phyloP scores from a whole-genome alignment of 208 protist species.

The Trypanosomatidae sp. region DNA sequence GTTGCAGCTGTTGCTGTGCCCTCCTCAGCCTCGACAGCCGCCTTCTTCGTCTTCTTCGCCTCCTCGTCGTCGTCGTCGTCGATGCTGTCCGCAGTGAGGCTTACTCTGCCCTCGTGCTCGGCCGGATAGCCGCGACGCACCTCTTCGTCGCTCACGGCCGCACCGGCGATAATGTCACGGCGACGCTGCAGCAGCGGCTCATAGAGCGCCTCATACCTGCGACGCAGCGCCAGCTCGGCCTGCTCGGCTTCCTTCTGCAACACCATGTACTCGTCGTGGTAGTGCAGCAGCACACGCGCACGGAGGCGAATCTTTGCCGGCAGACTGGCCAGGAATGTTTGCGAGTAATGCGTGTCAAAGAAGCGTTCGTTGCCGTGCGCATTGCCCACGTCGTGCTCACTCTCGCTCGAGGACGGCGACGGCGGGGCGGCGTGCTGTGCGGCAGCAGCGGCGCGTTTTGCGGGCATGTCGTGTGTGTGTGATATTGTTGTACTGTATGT shows the following conservation, averaged over 20 bases:
- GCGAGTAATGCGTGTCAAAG: slow-evolving; percentile 62
- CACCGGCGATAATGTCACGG: slow-evolving; percentile 62
- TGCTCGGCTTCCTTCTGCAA: slow-evolving; percentile 39
- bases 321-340: slow-evolving; percentile 68
- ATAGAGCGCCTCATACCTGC: slow-evolving; percentile 59
- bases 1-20: not conserved
- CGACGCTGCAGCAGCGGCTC: slow-evolving; percentile 43
- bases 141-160: slow-evolving; percentile 42
- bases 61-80: slow-evolving; percentile 2
- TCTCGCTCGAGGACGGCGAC: too few species aligned
- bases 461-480: too few species aligned
- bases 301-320: slow-evolving; percentile 74
- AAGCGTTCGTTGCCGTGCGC: slow-evolving; percentile 36
- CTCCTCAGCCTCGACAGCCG: not conserved
- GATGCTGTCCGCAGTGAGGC: slow-evolving; percentile 11
- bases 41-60: not conserved
- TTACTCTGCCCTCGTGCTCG: slow-evolving; percentile 35
- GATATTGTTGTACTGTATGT: too few species aligned
- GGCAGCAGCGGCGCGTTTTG: too few species aligned
- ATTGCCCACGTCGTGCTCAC: slow-evolving; percentile 6
- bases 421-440: too few species aligned
- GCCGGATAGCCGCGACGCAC: slow-evolving; percentile 52
- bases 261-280: slow-evolving; percentile 56
- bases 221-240: slow-evolving; percentile 51
- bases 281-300: slow-evolving; percentile 45